A percentile compares a stretch with the other conserved stretches of the same genome.
Evolutionary conservation across 2,329 filamentous ascomycete species (phyloP).

Genomic region (Ophiostoma angusticollis): DNA sequence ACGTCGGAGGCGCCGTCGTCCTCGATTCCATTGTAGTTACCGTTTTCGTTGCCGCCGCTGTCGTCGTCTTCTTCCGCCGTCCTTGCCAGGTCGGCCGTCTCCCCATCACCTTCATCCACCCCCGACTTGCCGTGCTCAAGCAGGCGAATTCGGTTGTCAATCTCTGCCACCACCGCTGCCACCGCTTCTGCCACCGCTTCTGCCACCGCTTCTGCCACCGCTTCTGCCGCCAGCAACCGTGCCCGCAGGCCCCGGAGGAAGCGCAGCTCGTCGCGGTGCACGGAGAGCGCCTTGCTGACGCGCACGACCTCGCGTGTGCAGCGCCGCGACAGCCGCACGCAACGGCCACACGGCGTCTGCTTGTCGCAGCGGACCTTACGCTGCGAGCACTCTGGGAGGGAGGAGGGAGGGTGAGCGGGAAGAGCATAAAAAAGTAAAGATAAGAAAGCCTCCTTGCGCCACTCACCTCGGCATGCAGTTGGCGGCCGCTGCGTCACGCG

Average conservation of each 20-base stretch:
- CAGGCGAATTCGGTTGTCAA: conserved; percentile 7
- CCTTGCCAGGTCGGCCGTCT: neutral
- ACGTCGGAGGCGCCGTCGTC: neutral
- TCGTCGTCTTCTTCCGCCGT: neutral
- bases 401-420: neutral
- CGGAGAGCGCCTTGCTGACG: conserved; percentile 11
- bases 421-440: too few relatives aligned
- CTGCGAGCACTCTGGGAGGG: conserved; percentile 6
- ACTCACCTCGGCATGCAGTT: conserved; percentile 8
- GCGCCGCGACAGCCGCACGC: conserved; percentile 6
- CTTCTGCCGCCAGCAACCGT: neutral
- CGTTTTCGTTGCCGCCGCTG: neutral
- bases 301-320: conserved; percentile 11
- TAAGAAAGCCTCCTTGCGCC: too few relatives aligned
- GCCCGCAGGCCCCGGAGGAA: conserved; percentile 7
- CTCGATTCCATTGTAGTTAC: too few relatives aligned
- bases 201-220: too few relatives aligned
- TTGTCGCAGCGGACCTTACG: conserved; percentile 10
- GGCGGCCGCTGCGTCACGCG: conserved; percentile 11
- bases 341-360: conserved; percentile 10
- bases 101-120: neutral
- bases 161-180: conserved; percentile 2
- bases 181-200: neutral
- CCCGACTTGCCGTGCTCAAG: conserved; percentile 9
- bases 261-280: conserved; percentile 8